Evolutionary conservation across 176 grass and related monocot species (phyloP).

Genomic region (Thinopyrum elongatum): DNA sequence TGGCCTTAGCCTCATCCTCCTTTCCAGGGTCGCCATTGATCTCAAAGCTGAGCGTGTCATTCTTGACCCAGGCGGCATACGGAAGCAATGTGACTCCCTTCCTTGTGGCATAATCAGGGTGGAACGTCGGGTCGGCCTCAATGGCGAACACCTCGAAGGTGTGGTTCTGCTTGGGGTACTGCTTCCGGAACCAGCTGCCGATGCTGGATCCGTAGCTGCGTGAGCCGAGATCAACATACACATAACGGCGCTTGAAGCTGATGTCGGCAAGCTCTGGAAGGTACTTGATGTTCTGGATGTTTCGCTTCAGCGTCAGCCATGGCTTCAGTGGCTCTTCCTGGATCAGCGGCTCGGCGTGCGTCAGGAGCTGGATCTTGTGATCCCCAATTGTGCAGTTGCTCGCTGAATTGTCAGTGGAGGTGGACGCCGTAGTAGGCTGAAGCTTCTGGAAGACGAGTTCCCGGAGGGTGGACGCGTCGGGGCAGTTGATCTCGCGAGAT

Average conservation of each 20-base stretch:
- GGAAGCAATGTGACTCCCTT: constrained; percentile 71
- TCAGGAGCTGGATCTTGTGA: constrained; percentile 58
- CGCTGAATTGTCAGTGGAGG: constrained; percentile 3
- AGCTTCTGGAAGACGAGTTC: constrained; percentile 66
- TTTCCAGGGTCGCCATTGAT: constrained; percentile 55
- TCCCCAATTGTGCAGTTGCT: constrained; percentile 42
- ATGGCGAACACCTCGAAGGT: constrained; percentile 77
- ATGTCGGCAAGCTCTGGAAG: constrained; percentile 56
- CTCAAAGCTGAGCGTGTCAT: constrained; percentile 72
- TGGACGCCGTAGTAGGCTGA: not conserved
- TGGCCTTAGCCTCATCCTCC: constrained; percentile 43
- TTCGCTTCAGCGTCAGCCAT: constrained; percentile 74
- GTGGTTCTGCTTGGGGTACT: constrained; percentile 83
- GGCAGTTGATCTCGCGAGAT: constrained; percentile 46
- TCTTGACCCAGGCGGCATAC: constrained; percentile 70
- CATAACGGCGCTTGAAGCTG: constrained; percentile 65
- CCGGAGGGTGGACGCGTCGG: constrained; percentile 37
- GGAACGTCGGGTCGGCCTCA: constrained; percentile 68
- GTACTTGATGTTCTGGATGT: constrained; percentile 71
- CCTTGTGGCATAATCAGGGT: constrained; percentile 59
- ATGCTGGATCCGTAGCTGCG: constrained; percentile 80
- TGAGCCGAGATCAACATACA: constrained; percentile 63
- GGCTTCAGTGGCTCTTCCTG: constrained; percentile 73
- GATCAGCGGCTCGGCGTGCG: constrained; percentile 57
- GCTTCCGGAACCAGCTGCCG: constrained; percentile 80